These are phyloP conservation scores for Ambrosia hybrid DNA, from an alignment of 140 eudicot species.

Conservation along the genomic window DNA sequence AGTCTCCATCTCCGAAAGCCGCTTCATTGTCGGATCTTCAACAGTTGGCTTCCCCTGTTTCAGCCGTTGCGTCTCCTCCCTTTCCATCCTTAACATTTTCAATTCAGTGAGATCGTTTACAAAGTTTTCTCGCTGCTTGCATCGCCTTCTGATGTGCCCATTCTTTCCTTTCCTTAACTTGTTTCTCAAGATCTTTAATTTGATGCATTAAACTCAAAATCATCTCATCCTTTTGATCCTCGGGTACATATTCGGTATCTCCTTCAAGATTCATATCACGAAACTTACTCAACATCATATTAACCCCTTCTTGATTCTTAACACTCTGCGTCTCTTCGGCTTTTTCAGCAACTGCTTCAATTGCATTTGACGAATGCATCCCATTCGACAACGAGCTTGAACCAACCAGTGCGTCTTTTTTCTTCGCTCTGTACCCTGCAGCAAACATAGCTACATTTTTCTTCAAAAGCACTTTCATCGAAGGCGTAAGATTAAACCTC, in stretches of 20 bases:
- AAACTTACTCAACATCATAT: slow-evolving; percentile 73
- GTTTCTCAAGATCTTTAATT: slow-evolving; percentile 82
- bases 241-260: slow-evolving; percentile 55
- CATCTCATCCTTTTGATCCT: slow-evolving; percentile 94
- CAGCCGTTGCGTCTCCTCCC: slow-evolving; percentile 82
- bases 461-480: slow-evolving; percentile 79
- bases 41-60: slow-evolving; percentile 69
- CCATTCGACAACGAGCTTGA: slow-evolving; percentile 44
- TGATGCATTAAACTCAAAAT: slow-evolving; percentile 65
- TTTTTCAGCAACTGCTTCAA: slow-evolving; percentile 33
- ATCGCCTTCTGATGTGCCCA: slow-evolving; percentile 99
- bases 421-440: slow-evolving; percentile 77
- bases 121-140: slow-evolving; percentile 94
- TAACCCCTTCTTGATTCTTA: slow-evolving; percentile 75
- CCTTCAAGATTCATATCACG: slow-evolving; percentile 85
- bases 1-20: slow-evolving; percentile 89
- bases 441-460: slow-evolving; percentile 93
- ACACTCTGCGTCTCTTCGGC: slow-evolving; percentile 36
- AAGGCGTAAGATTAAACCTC: slow-evolving; percentile 87
- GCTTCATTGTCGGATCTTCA: slow-evolving; percentile 81
- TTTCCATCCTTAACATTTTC: slow-evolving; percentile 83
- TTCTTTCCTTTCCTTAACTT: slow-evolving; percentile 88
- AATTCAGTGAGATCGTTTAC: slow-evolving; percentile 83
- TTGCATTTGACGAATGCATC: slow-evolving; percentile 44
- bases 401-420: slow-evolving; percentile 50